Evolutionary conservation across 257 asterid genomes (phyloP).

Genomic region (Handroanthus guayacan): DNA sequence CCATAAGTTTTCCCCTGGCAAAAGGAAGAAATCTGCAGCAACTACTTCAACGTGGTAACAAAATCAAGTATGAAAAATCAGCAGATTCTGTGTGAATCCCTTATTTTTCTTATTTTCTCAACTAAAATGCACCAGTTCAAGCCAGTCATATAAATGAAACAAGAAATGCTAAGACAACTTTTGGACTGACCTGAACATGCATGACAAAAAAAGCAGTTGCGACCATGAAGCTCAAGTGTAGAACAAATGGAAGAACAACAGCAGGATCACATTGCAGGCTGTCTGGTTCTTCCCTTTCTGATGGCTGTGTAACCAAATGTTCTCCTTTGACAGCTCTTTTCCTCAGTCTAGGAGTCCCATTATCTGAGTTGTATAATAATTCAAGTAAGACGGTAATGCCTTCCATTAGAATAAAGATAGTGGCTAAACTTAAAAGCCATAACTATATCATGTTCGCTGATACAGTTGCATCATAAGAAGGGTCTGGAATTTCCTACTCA

Average conservation of each 20-base stretch:
- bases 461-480: conserved; percentile 17
- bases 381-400: conserved; percentile 32
- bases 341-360: conserved; percentile 50
- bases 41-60: conserved; percentile 17
- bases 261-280: conserved; percentile 50
- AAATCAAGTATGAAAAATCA: neutral
- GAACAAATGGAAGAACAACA: conserved; percentile 70
- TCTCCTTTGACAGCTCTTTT: conserved; percentile 48
- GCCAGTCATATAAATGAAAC: conserved; percentile 10
- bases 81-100: neutral
- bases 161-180: conserved; percentile 19
- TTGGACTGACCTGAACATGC: conserved; percentile 85
- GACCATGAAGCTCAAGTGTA: conserved; percentile 84
- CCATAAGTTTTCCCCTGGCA: neutral
- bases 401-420: conserved; percentile 16
- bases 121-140: neutral
- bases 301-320: conserved; percentile 35
- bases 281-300: conserved; percentile 41
- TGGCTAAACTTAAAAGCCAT: neutral
- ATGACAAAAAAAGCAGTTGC: conserved; percentile 83
- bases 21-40: conserved; percentile 1
- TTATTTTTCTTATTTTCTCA: neutral
- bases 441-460: neutral
- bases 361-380: conserved; percentile 44
- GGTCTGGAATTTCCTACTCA: conserved; percentile 7